Conservation (phyloP, 2,329 filamentous ascomycete genomes). For the Domatiomyces globalis region DNA sequence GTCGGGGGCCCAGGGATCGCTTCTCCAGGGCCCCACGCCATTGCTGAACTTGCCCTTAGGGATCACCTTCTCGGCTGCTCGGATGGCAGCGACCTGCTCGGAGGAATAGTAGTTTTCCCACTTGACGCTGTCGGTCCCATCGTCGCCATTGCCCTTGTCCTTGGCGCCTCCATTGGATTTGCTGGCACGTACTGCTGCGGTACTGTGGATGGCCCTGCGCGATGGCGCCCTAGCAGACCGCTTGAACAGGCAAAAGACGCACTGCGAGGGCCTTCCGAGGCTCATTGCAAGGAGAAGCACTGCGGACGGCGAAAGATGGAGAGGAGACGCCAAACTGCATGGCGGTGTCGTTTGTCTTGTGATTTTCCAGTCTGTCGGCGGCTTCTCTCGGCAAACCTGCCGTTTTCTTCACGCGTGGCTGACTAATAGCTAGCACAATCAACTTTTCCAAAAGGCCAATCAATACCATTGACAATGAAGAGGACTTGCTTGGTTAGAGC, state of each 20-base stretch:
- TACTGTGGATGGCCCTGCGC: not conserved
- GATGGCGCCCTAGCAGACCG: conserved; percentile 17
- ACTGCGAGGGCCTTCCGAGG: conserved; percentile 35
- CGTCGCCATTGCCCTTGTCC: conserved; percentile 30
- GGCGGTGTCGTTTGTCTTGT: not conserved
- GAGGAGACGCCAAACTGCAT: not conserved
- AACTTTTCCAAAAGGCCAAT: not conserved
- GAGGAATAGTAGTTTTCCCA: conserved; percentile 50
- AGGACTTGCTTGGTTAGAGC: not conserved
- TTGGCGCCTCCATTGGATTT: conserved; percentile 18
- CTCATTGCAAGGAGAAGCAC: conserved; percentile 29
- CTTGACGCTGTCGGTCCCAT: conserved; percentile 40
- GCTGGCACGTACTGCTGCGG: conserved; percentile 7
- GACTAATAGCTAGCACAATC: too few species aligned
- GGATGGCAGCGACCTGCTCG: conserved; percentile 66
- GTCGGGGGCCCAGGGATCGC: conserved; percentile 56
- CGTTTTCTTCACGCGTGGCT: not conserved
- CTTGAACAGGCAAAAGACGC: conserved; percentile 37
- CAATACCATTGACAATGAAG: not conserved
- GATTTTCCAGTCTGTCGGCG: not conserved
- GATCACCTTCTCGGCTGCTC: conserved; percentile 66
- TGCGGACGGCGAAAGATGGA: conserved; percentile 2
- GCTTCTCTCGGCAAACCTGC: not conserved
- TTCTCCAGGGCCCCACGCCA: conserved; percentile 50
- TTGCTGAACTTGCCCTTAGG: conserved; percentile 55